Conservation (phyloP, 2,329 filamentous ascomycete genomes). For the Colletotrichum siamense region DNA sequence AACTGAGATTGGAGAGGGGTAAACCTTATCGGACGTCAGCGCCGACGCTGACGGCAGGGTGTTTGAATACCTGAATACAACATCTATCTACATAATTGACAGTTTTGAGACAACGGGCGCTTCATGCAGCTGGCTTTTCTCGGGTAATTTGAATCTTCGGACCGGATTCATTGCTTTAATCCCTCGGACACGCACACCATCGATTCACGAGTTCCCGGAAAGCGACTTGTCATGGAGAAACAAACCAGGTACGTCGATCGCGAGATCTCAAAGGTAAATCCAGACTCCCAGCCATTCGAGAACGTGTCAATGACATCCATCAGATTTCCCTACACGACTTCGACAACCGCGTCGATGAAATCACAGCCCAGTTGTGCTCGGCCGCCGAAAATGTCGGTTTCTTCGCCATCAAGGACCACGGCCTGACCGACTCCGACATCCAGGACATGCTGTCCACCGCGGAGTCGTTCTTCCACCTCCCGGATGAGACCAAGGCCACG, state of each 20-base stretch:
- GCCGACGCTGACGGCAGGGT: background rate
- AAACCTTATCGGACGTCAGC: background rate
- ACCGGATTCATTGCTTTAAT: fast-evolving
- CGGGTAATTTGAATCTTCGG: background rate
- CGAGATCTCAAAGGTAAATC: background rate
- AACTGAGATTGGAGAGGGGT: background rate
- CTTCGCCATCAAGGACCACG: background rate
- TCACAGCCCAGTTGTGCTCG: background rate
- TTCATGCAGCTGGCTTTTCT: background rate
- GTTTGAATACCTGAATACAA: background rate
- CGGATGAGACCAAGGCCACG: slow-evolving; percentile 54
- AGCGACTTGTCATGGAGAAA: background rate
- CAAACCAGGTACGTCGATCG: background rate
- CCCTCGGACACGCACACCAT: background rate
- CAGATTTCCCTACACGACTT: background rate
- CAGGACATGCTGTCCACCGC: background rate
- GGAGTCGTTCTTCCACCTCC: slow-evolving; percentile 12
- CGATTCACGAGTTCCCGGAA: background rate
- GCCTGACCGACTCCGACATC: background rate
- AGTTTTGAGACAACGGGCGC: background rate
- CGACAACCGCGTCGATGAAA: background rate
- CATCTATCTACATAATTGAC: background rate
- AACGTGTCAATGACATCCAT: background rate
- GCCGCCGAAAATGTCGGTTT: background rate
- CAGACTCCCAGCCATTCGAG: background rate